Evolutionary conservation across 2,329 filamentous ascomycete species (phyloP).

Genomic region (Claviceps cyperi): DNA sequence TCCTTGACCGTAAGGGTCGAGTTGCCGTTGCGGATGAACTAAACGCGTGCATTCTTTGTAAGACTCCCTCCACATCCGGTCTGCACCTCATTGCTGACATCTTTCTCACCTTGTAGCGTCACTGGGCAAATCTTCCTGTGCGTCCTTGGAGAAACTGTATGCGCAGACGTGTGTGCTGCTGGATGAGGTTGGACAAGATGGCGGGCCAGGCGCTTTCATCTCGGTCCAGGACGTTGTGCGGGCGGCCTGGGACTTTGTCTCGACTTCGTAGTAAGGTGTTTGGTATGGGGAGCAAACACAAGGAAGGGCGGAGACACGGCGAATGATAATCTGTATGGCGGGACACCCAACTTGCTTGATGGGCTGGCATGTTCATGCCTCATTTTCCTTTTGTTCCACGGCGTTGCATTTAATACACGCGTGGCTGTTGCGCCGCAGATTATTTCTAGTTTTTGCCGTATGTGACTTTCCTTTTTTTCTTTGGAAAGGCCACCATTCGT

Average conservation of each 20-base stretch:
- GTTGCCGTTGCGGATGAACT: slow-evolving; percentile 79
- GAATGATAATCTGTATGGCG: neutral
- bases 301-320: neutral
- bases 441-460: no score
- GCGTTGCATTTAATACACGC: no score
- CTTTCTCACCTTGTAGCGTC: slow-evolving; percentile 44
- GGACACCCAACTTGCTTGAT: no score
- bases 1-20: slow-evolving; percentile 63
- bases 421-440: no score
- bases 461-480: no score
- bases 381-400: no score
- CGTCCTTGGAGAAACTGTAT: slow-evolving; percentile 71
- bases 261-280: neutral
- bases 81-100: neutral
- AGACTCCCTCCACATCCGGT: slow-evolving; percentile 15
- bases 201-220: slow-evolving; percentile 71
- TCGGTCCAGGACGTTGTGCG: slow-evolving; percentile 39
- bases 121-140: slow-evolving; percentile 75
- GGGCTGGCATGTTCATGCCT: no score
- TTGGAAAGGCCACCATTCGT: no score
- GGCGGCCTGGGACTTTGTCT: slow-evolving; percentile 21
- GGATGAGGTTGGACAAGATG: slow-evolving; percentile 66
- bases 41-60: slow-evolving; percentile 83
- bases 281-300: neutral
- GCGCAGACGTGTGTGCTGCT: slow-evolving; percentile 77